Evolutionary conservation across 805 yeast genomes (phyloP).

Genomic region (Candida ponderosae): DNA sequence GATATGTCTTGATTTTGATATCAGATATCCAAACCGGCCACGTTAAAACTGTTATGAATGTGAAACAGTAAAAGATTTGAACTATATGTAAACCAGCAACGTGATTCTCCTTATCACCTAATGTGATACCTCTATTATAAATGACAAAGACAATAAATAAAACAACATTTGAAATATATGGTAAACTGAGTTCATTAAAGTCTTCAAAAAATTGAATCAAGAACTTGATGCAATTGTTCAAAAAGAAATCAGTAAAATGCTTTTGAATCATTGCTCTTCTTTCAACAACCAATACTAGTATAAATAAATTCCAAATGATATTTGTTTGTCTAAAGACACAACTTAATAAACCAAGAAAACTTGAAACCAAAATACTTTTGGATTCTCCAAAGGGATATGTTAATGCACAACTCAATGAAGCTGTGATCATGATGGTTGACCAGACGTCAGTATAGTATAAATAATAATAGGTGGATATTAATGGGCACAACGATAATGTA

Average conservation of each 20-base stretch:
- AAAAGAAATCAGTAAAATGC: slow-evolving; percentile 26
- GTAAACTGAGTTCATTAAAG: slow-evolving; percentile 28
- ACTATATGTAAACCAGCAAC: slow-evolving; percentile 61
- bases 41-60: slow-evolving; percentile 58
- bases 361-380: slow-evolving; percentile 35
- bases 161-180: slow-evolving; percentile 44
- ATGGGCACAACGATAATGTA: slow-evolving; percentile 50
- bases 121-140: slow-evolving; percentile 74
- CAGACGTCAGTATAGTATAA: slow-evolving; percentile 91
- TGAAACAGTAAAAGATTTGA: slow-evolving; percentile 72
- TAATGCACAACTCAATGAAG: slow-evolving; percentile 42
- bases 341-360: slow-evolving; percentile 51
- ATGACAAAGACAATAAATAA: slow-evolving; percentile 51
- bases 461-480: slow-evolving; percentile 63
- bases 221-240: slow-evolving; percentile 31
- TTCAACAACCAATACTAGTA: slow-evolving; percentile 48
- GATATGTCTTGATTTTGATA: slow-evolving; percentile 32
- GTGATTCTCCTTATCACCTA: slow-evolving; percentile 91
- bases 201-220: slow-evolving; percentile 28
- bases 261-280: slow-evolving; percentile 34
- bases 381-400: slow-evolving; percentile 28
- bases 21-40: slow-evolving; percentile 65
- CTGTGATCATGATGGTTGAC: slow-evolving; percentile 67
- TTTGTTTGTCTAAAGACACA: slow-evolving; percentile 86
- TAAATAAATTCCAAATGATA: slow-evolving; percentile 73